phyloP scores from a whole-genome alignment of 2,329 filamentous ascomycete genomes.

The Neonectria sp. region DNA sequence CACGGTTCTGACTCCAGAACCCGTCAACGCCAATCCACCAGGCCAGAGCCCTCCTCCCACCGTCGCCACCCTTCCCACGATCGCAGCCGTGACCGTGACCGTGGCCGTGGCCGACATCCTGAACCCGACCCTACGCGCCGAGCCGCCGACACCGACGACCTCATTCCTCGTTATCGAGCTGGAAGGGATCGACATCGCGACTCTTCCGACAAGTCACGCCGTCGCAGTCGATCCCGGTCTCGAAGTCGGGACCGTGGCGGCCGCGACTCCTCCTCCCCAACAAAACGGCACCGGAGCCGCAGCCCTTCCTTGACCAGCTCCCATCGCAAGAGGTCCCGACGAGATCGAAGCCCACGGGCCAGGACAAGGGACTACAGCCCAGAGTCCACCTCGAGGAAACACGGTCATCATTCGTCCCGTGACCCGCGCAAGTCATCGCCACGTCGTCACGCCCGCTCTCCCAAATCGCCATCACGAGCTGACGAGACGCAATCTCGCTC shows the following conservation, averaged over 20 bases:
- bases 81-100: constrained; percentile 54
- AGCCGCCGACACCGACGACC: constrained; percentile 52
- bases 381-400: constrained; percentile 51
- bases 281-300: constrained; percentile 60
- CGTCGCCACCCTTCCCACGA: constrained; percentile 57
- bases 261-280: constrained; percentile 54
- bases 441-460: constrained; percentile 49
- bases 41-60: constrained; percentile 53
- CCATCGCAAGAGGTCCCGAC: constrained; percentile 59
- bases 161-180: constrained; percentile 57
- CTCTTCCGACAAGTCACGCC: constrained; percentile 50
- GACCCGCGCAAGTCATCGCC: constrained; percentile 51
- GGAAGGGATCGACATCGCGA: constrained; percentile 50
- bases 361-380: constrained; percentile 59
- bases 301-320: constrained; percentile 57
- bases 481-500: constrained; percentile 40
- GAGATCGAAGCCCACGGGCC: constrained; percentile 54
- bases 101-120: constrained; percentile 49
- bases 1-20: constrained; percentile 48
- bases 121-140: constrained; percentile 47
- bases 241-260: constrained; percentile 51
- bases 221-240: constrained; percentile 54
- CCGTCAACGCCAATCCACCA: constrained; percentile 53
- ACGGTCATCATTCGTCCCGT: constrained; percentile 52
- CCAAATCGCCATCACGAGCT: constrained; percentile 46